Evolutionary conservation across 306 rosid genomes (phyloP).

Genomic region (Ziziphus jujuba): DNA sequence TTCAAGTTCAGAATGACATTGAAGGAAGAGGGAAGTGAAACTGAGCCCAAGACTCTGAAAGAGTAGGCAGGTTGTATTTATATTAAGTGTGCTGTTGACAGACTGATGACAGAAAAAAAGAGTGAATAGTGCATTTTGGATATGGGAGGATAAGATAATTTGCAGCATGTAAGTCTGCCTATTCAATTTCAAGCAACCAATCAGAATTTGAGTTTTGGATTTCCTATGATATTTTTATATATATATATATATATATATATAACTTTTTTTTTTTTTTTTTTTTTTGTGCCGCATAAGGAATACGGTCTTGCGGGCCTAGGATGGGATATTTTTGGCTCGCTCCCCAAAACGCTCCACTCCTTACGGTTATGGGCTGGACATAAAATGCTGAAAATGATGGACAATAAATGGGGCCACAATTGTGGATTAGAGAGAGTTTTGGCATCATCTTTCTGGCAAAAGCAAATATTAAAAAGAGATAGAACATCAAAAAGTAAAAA

Average conservation of each 20-base stretch:
- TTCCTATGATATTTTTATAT: conserved; percentile 32
- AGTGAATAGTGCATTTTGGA: neutral
- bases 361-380: conserved; percentile 31
- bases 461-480: neutral
- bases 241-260: too few species aligned
- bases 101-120: conserved; percentile 5
- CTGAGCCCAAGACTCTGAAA: conserved; percentile 10
- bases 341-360: conserved; percentile 24
- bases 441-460: neutral
- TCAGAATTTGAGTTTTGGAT: conserved; percentile 39
- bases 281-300: neutral
- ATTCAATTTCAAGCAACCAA: conserved; percentile 41
- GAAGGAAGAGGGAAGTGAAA: neutral
- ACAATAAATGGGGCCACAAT: conserved; percentile 18
- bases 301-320: neutral
- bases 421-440: conserved; percentile 1
- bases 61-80: conserved; percentile 17
- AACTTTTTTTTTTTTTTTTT: neutral
- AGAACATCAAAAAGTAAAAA: too few species aligned
- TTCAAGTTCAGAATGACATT: neutral
- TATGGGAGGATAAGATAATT: conserved; percentile 53
- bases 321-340: conserved; percentile 32
- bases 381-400: conserved; percentile 20
- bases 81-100: conserved; percentile 5
- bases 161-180: conserved; percentile 44